phyloP scores from a whole-genome alignment of 257 asterid genomes.

The Handroanthus guayacan region DNA sequence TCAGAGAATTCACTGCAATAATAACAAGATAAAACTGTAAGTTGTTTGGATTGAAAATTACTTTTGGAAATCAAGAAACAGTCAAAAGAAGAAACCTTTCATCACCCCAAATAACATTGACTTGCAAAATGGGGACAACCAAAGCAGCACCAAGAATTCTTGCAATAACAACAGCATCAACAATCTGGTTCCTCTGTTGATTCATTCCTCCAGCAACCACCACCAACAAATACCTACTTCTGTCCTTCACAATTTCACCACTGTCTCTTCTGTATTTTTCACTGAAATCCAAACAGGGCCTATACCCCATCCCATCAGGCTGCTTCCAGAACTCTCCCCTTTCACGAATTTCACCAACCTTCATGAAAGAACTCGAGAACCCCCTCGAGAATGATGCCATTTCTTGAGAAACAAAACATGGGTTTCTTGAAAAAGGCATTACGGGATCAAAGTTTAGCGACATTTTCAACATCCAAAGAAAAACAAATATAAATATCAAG shows the following conservation, averaged over 20 bases:
- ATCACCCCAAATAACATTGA: conserved; percentile 97
- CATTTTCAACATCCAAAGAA: conserved; percentile 64
- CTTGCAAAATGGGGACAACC: conserved; percentile 93
- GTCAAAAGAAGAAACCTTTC: conserved; percentile 69
- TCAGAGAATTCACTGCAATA: conserved; percentile 92
- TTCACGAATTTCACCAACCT: conserved; percentile 38
- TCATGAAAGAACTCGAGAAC: conserved; percentile 35
- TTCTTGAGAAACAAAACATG: conserved; percentile 57
- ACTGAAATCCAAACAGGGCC: conserved; percentile 85
- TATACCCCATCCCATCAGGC: conserved; percentile 89
- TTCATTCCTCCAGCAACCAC: conserved; percentile 97
- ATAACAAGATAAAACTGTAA: conserved; percentile 7
- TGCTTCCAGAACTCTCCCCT: conserved; percentile 79
- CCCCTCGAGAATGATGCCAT: conserved; percentile 41
- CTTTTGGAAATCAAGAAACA: conserved; percentile 33
- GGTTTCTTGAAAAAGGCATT: conserved; percentile 57
- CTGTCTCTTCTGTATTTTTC: conserved; percentile 53
- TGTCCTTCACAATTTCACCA: conserved; percentile 59
- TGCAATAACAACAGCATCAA: conserved; percentile 96
- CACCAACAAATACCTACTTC: conserved; percentile 75
- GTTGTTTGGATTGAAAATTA: background rate
- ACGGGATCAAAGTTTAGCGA: conserved; percentile 59
- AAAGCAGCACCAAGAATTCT: conserved; percentile 94
- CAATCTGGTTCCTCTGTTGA: conserved; percentile 98
- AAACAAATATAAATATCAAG: conserved; percentile 53